Percentiles rank a stretch among this genome's conserved stretches.
phyloP scores from a whole-genome alignment of 2,329 filamentous ascomycete species.

The Pseudopyricularia javanii region DNA sequence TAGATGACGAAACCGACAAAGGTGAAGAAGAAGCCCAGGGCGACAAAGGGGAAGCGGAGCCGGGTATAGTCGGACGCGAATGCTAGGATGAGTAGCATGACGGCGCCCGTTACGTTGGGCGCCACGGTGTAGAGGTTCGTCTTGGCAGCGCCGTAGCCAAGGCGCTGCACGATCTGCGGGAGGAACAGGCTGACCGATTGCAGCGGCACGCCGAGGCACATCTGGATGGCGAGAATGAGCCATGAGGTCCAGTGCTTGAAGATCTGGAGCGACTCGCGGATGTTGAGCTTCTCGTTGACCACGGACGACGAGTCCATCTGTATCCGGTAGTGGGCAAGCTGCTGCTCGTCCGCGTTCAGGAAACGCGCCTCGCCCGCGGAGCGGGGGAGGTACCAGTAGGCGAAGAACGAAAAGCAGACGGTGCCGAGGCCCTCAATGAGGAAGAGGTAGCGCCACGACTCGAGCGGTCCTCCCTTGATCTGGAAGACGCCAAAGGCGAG shows the following conservation, averaged over 20 bases:
- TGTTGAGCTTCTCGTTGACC: constrained; percentile 38
- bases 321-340: constrained; percentile 60
- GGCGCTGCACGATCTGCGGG: constrained; percentile 10
- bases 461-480: constrained; percentile 23
- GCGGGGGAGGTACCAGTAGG: constrained; percentile 56
- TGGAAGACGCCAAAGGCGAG: constrained; percentile 32
- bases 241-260: constrained; percentile 37
- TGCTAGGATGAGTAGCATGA: constrained; percentile 59
- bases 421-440: constrained; percentile 45
- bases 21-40: constrained; percentile 59
- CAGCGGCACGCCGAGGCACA: constrained; percentile 47
- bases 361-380: constrained; percentile 50
- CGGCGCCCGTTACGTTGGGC: constrained; percentile 63
- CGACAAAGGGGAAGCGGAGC: constrained; percentile 64
- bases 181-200: constrained; percentile 29
- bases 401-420: constrained; percentile 48
- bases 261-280: constrained; percentile 36
- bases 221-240: constrained; percentile 38
- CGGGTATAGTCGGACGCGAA: constrained; percentile 56
- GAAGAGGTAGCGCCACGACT: constrained; percentile 37
- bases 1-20: constrained; percentile 73
- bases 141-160: constrained; percentile 25
- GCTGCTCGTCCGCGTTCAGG: constrained; percentile 51
- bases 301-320: constrained; percentile 60
- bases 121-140: constrained; percentile 77